These are phyloP conservation scores for Stylosanthes scabra DNA, from an alignment of 331 rosid species.

Conservation along the genomic window DNA sequence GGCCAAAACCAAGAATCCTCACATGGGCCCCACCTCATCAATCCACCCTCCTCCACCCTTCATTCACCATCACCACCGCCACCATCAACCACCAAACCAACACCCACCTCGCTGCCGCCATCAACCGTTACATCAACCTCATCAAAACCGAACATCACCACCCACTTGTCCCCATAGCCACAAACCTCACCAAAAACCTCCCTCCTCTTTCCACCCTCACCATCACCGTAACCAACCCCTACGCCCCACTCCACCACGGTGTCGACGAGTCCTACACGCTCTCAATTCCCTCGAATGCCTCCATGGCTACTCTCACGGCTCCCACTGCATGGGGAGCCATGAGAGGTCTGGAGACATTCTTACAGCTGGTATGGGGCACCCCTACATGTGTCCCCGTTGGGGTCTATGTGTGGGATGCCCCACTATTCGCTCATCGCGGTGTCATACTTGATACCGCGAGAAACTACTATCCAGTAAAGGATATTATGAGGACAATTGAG, in stretches of 20 bases:
- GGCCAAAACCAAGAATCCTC: slow-evolving; percentile 81
- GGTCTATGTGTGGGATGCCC: slow-evolving; percentile 58
- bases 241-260: slow-evolving; percentile 57
- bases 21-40: slow-evolving; percentile 62
- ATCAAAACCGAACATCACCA: slow-evolving; percentile 66
- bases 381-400: slow-evolving; percentile 60
- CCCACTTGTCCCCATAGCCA: slow-evolving; percentile 49
- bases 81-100: slow-evolving; percentile 35
- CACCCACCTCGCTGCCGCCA: slow-evolving; percentile 60
- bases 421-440: slow-evolving; percentile 70
- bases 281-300: slow-evolving; percentile 35
- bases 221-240: slow-evolving; percentile 45
- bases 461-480: slow-evolving; percentile 64
- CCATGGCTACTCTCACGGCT: slow-evolving; percentile 41
- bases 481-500: slow-evolving; percentile 64
- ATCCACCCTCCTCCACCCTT: slow-evolving; percentile 61
- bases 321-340: slow-evolving; percentile 81
- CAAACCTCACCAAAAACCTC: slow-evolving; percentile 41
- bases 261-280: slow-evolving; percentile 80
- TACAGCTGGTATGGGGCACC: slow-evolving; percentile 75
- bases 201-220: slow-evolving; percentile 53
- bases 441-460: slow-evolving; percentile 82
- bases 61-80: slow-evolving; percentile 62
- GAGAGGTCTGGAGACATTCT: slow-evolving; percentile 81
- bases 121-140: slow-evolving; percentile 55